Base-by-base conservation (phyloP, 202 grass and related monocot genomes). In the Hordeum pubiflorum region DNA sequence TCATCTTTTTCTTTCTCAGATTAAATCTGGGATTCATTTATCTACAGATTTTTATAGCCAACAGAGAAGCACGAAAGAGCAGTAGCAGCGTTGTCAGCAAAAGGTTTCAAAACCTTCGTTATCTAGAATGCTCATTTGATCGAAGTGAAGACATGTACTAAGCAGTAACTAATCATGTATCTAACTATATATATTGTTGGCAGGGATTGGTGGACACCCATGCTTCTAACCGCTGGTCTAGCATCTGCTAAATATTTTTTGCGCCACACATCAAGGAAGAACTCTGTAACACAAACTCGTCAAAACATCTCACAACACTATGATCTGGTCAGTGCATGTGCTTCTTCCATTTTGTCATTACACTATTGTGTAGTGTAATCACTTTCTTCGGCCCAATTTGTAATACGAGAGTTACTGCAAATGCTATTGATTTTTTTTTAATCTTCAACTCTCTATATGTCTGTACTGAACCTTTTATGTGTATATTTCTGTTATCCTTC, bases 151-250 rank as follows among this genome's bases (percentile, higher is more conserved):
- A 64, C 8, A 1, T 34, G 9, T 36, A 36, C 15, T n/a, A 17
- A 64, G 1, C 15, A 64, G 1, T 63, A 63, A 63, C 3, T 63
- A 18, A 18, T 63, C 3, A 33, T 34, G 13, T 64, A n/a, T 4
- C 9, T 9, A 64, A 10, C 17, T 65, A 20, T 17, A 32, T 65
- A 20, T 17, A 32, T 37, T 44, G 6, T 37, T 34, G 10, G 5
- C 69, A 93, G 93, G 76, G 93, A 91, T 13, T 97, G 93, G 93
- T 97, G 93, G 93, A 91, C 88, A 60, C 90, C 93, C 23, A 64
- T 93, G 60, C 82, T 97, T 74, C 63, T 93, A 48, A 93, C 93
- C 20, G 88, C 93, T 81, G 90, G 90, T 34, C 27, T 97, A 8
- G 79, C 90, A 39, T 93, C 93, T 0, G 93, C 86, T 67, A 97